These are phyloP conservation scores for Sphaerosporella brunnea DNA, from an alignment of 495 filamentous ascomycete genomes.

Conservation along the genomic window DNA sequence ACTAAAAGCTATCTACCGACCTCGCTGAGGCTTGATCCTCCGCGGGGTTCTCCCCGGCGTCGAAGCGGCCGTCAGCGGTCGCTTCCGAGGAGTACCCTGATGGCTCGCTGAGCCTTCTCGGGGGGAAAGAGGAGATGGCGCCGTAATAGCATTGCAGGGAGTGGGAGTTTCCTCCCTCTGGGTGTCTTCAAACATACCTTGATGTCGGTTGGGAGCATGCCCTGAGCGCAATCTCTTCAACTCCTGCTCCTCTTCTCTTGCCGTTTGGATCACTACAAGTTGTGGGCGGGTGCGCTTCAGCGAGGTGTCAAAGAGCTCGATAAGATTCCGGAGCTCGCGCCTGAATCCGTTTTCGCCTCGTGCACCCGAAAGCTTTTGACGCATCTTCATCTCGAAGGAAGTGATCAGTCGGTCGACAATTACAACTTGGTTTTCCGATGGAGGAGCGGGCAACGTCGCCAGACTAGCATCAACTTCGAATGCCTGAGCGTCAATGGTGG, in stretches of 20 bases:
- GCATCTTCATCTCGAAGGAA: background rate
- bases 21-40: background rate
- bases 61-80: background rate
- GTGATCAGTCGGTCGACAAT: background rate
- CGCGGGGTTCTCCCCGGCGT: background rate
- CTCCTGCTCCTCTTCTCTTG: slow-evolving; percentile 11
- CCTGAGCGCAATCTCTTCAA: slow-evolving; percentile 17
- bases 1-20: too few species aligned
- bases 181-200: too few species aligned
- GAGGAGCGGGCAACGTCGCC: slow-evolving; percentile 22
- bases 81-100: too few species aligned
- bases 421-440: slow-evolving; percentile 20
- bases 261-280: background rate
- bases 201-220: too few species aligned
- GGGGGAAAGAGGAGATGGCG: too few species aligned
- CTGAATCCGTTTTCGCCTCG: background rate
- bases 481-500: slow-evolving; percentile 23
- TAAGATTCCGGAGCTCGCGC: slow-evolving; percentile 6
- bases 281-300: slow-evolving; percentile 8
- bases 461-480: slow-evolving; percentile 20
- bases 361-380: background rate
- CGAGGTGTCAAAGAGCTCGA: slow-evolving; percentile 14
- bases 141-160: too few species aligned
- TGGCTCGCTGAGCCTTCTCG: too few species aligned
- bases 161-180: too few species aligned